Conservation (phyloP, 2,329 filamentous ascomycete genomes). For the Epicoccum nigrum region DNA sequence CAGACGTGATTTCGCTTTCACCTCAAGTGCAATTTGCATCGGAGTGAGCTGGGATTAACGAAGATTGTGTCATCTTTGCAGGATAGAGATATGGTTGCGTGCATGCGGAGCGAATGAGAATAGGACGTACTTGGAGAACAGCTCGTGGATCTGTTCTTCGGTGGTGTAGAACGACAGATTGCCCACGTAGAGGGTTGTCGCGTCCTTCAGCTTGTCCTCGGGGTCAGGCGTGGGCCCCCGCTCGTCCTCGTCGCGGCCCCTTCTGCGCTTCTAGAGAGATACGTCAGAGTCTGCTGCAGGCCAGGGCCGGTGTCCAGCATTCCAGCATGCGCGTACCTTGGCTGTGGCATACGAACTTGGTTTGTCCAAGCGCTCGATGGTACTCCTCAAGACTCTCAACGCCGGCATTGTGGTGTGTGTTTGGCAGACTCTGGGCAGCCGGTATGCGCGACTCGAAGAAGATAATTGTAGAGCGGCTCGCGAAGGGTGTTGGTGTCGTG, state of each 20-base stretch:
- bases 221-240: conserved; percentile 62
- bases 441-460: conserved; percentile 5
- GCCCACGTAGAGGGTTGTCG: conserved; percentile 95
- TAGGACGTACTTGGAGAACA: conserved; percentile 73
- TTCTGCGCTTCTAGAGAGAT: conserved; percentile 69
- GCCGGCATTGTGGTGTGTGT: conserved; percentile 30
- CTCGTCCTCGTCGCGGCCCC: conserved; percentile 65
- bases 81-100: conserved; percentile 1
- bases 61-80: conserved; percentile 75
- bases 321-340: conserved; percentile 62
- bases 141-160: conserved; percentile 97
- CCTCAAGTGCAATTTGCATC: conserved; percentile 88
- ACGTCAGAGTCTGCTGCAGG: conserved; percentile 13
- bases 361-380: conserved; percentile 89
- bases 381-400: conserved; percentile 65
- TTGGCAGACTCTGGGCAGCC: background rate
- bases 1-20: conserved; percentile 75
- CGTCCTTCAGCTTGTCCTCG: conserved; percentile 81
- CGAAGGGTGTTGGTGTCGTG: background rate
- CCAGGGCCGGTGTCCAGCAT: background rate
- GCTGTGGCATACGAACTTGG: conserved; percentile 91
- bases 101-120: background rate
- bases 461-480: background rate
- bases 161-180: conserved; percentile 99
- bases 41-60: conserved; percentile 99